These are phyloP conservation scores for Phoma herbarum DNA, from an alignment of 2,329 filamentous ascomycete species.

Conservation along the genomic window DNA sequence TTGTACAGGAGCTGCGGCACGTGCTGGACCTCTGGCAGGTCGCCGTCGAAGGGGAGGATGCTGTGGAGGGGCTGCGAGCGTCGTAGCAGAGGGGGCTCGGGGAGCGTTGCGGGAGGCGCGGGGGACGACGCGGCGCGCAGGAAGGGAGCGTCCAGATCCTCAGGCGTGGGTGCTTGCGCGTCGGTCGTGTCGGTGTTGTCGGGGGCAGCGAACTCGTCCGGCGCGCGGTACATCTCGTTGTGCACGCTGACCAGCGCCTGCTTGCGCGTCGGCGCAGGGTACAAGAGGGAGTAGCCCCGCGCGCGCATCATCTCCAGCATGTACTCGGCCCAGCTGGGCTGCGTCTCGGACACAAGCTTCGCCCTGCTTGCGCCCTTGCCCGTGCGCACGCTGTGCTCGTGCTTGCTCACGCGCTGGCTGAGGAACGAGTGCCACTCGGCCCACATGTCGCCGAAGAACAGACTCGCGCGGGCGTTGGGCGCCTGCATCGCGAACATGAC, in stretches of 20 bases:
- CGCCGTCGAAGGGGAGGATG: conserved; percentile 58
- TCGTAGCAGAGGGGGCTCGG: conserved; percentile 58
- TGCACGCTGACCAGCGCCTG: conserved; percentile 74
- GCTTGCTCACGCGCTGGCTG: conserved; percentile 64
- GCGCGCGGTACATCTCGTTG: conserved; percentile 74
- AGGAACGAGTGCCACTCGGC: conserved; percentile 83
- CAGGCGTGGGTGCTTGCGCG: not conserved
- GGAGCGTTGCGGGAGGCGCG: conserved; percentile 30
- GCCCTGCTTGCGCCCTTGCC: conserved; percentile 27
- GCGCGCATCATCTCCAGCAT: conserved; percentile 77
- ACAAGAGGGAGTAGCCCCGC: conserved; percentile 80
- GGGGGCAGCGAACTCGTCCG: conserved; percentile 69
- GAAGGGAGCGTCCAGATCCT: conserved; percentile 44
- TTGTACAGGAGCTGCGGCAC: conserved; percentile 71
- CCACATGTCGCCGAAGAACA: conserved; percentile 90
- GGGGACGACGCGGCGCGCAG: too few relatives aligned
- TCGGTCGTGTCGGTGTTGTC: too few relatives aligned
- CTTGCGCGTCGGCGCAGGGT: conserved; percentile 67
- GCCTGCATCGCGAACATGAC: conserved; percentile 85
- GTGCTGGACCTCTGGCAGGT: conserved; percentile 58
- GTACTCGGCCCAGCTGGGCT: conserved; percentile 81
- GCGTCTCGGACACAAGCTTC: conserved; percentile 67
- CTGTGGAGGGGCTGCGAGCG: conserved; percentile 55
- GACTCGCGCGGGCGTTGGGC: conserved; percentile 80
- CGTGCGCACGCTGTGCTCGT: conserved; percentile 11